These are phyloP conservation scores for Calonectria pseudoreteaudii DNA, from an alignment of 2,329 filamentous ascomycete species.

Conservation along the genomic window DNA sequence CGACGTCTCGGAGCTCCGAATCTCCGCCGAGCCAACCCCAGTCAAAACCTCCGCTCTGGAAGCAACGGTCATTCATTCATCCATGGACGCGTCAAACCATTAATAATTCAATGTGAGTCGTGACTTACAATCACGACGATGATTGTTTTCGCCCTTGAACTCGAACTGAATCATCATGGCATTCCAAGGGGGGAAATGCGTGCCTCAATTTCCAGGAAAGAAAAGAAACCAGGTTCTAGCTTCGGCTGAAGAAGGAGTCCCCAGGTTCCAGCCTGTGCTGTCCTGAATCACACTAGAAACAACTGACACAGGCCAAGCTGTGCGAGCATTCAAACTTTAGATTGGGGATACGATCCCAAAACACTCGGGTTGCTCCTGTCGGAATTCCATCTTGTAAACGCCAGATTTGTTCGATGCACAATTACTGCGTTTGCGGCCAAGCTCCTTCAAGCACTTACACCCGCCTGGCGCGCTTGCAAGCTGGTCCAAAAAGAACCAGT, in stretches of 20 bases:
- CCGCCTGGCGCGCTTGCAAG: neutral
- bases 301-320: neutral
- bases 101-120: neutral
- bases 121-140: neutral
- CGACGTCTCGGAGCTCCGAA: conserved; percentile 13
- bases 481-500: neutral
- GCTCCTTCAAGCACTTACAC: neutral
- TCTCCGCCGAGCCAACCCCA: neutral
- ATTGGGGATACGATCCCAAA: neutral
- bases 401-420: neutral
- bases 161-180: neutral
- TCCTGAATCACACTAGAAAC: neutral
- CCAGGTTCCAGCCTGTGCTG: neutral
- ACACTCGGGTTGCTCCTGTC: neutral
- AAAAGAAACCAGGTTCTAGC: neutral
- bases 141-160: neutral
- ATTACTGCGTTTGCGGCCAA: neutral
- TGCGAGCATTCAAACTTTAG: neutral
- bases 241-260: conserved; percentile 1
- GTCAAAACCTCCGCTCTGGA: neutral
- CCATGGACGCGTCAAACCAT: neutral
- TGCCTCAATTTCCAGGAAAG: neutral
- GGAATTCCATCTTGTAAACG: neutral
- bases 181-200: neutral
- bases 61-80: neutral